Conservation (phyloP, 2,329 filamentous ascomycete species). For the Scedosporium boydii region DNA sequence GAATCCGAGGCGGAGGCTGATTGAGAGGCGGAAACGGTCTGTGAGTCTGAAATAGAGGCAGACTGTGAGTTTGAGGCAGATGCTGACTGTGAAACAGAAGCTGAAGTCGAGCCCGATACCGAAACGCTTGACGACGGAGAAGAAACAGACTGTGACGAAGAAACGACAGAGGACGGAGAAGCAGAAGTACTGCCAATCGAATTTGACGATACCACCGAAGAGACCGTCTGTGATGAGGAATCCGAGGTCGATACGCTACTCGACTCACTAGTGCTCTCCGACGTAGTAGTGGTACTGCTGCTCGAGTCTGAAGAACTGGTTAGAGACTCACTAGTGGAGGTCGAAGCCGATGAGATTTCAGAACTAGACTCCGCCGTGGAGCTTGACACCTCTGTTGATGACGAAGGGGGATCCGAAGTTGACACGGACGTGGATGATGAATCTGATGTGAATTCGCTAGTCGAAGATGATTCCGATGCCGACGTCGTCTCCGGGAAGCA, state of each 20-base stretch:
- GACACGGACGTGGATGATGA: not conserved
- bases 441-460: not conserved
- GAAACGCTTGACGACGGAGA: too few species aligned
- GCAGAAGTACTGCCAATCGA: not conserved
- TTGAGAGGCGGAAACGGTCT: not conserved
- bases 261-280: not conserved
- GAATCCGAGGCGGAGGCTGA: not conserved
- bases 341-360: not conserved
- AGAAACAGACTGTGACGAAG: too few species aligned
- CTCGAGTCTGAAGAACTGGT: not conserved
- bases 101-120: not conserved
- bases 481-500: not conserved
- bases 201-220: not conserved
- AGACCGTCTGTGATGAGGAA: not conserved
- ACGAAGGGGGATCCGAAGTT: not conserved
- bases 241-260: not conserved
- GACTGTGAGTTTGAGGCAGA: not conserved
- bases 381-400: not conserved
- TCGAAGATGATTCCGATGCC: not conserved
- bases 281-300: too few species aligned
- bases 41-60: not conserved
- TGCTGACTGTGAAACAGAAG: not conserved
- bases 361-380: not conserved
- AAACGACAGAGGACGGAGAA: not conserved
- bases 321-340: not conserved